Evolutionary conservation across 352 stramenopile species (phyloP), one percentile per base, ranked within the genome.

Genomic region (Lagenidium giganteum): DNA sequence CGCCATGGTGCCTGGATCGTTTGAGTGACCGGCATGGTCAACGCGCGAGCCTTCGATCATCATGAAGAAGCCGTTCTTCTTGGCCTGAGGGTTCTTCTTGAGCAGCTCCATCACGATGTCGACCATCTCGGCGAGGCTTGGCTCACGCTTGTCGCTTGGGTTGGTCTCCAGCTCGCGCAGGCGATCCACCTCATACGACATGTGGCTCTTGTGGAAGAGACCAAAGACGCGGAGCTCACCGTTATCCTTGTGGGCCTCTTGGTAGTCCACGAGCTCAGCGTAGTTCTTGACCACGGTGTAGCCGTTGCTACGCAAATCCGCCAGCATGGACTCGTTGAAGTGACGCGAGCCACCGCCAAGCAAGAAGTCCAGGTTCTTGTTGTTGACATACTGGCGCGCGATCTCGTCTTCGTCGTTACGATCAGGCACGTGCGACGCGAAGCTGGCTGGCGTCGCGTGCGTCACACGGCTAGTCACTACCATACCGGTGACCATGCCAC

Each of bases 1-100:
- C 24, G 68, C 74, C 68, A 83, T 83, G 8, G 74, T 76, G 23
- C 74, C 74, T 7, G 74, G 65, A 44, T 87, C 74, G 40, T 87
- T 83, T n/a, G 65, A 75, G 57, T 87, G 74, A 7, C 70, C 70
- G 1, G 74, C 74, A 46, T 83, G 70, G 43, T 87, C 74, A 4
- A 87, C 66, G 26, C 74, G 70, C n/a, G 74, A 87, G 7, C 74
- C 70, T 46, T 87, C 74, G 17, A 87, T 83, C 70, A 87, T 80
- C 29, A 87, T 36, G 33, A 87, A 87, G 64, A 79, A 87, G 31
- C 74, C 74, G 47, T 87, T 58, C 54, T 87, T 83, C 54, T 81
- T 75, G 16, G 74, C 74, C 33, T 63, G 59, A n/a, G 64, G 65
- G 48, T 87, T 87, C 58, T 73, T 82, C 52, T 80, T 80, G 28